Percentiles rank a stretch among this genome's conserved stretches.
Conservation (phyloP, 176 grass and related monocot genomes). For the Lolium perenne region DNA sequence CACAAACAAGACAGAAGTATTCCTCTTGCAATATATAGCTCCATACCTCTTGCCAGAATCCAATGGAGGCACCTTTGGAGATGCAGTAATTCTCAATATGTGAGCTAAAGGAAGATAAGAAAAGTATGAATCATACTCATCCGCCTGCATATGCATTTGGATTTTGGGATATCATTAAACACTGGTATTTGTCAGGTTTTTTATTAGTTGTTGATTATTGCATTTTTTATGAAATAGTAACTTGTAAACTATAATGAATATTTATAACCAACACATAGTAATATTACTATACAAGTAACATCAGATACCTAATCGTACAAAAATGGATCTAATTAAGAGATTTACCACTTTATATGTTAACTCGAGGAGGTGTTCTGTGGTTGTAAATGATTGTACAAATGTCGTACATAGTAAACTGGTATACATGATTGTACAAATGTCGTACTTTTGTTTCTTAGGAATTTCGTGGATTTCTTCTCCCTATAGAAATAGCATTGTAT, state of each 20-base stretch:
- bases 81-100: constrained; percentile 96
- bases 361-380: constrained; percentile 72
- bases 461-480: constrained; percentile 48
- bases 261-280: background rate
- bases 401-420: constrained; percentile 47
- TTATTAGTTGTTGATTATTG: background rate
- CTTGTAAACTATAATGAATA: background rate
- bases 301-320: background rate
- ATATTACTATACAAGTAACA: background rate
- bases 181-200: constrained; percentile 17
- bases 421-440: constrained; percentile 96
- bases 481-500: constrained; percentile 41
- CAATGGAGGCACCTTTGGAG: constrained; percentile 91
- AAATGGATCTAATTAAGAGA: background rate
- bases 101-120: constrained; percentile 97
- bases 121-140: constrained; percentile 92
- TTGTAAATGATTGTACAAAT: constrained; percentile 89
- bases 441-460: constrained; percentile 64
- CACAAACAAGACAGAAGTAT: background rate
- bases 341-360: constrained; percentile 94
- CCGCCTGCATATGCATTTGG: constrained; percentile 52
- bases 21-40: background rate
- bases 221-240: background rate
- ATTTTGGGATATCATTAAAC: constrained; percentile 9
- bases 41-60: constrained; percentile 98